Evolutionary conservation across 257 asterid genomes (phyloP), one percentile per base, ranked within the genome.

Genomic region (Penstemon davidsonii): DNA sequence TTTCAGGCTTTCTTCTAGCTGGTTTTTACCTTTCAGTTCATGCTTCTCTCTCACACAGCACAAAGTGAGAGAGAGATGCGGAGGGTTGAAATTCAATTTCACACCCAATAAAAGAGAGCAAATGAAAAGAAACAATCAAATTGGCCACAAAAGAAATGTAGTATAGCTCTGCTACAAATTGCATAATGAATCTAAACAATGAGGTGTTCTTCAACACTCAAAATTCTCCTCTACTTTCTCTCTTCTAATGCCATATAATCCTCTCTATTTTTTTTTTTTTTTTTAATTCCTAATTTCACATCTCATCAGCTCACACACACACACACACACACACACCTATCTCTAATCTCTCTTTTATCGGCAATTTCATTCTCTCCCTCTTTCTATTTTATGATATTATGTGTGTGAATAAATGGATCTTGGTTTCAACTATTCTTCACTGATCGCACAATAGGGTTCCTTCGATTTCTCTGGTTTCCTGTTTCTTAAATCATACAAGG

Each of bases 201-300:
- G 80, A 70, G 84, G 69, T 79, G 81, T 67, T 75, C 73, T 41
- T 67, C 55, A 69, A 10, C 56, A 82, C 84, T 73, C 60, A 60
- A 77, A 57, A 54, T 40, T 78, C 85, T 80, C 86, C 58, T 70
- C 79, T 67, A 68, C 57, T 58, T 58, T 80, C 60, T 46, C 85
- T 73, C 79, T 73, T 46, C 60, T 73, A 25, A 18, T 73, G 83
- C 81, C 81, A 81, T 56, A 64, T 79, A 58, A 62, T 50, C 25
- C 9, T 73, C 66, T 42, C 69, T 63, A 60, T 65, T 66, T 79
- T 72, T 46, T 64, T 7, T 55, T 51, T 67, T 57, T 50, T 45
- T 56, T 33, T 12, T 5, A 2, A 15, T 47, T 60, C 59, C 43
- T 59, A 64, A 36, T 55, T 78, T 65, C 59, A 38, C 60, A 40